Evolutionary conservation across 768 basidiomycete genomes (phyloP).

Genomic region (Hypholoma sublateritium): DNA sequence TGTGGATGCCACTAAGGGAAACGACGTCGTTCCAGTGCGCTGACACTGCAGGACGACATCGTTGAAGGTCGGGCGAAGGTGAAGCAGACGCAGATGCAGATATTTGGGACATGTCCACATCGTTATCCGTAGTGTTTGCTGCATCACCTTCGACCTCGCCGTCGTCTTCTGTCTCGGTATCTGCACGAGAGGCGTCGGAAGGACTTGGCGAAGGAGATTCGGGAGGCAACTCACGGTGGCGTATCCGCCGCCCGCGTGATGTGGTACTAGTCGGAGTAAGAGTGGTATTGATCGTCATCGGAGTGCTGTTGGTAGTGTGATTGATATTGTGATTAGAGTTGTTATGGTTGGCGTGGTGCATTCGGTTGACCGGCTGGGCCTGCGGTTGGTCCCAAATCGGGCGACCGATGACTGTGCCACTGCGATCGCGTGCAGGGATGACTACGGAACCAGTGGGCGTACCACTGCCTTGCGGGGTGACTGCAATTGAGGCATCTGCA

Average conservation of each 20-base stretch:
- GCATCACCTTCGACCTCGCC: not conserved
- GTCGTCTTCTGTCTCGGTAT: slow-evolving; percentile 81
- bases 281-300: slow-evolving; percentile 5
- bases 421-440: slow-evolving; percentile 64
- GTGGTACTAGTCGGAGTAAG: slow-evolving; percentile 13
- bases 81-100: slow-evolving; percentile 30
- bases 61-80: slow-evolving; percentile 61
- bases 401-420: slow-evolving; percentile 73
- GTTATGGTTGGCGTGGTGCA: not conserved
- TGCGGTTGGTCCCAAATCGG: slow-evolving; percentile 53
- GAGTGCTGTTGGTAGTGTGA: slow-evolving; percentile 5
- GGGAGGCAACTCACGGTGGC: slow-evolving; percentile 27
- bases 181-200: slow-evolving; percentile 52
- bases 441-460: slow-evolving; percentile 64
- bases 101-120: slow-evolving; percentile 34
- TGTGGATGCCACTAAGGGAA: slow-evolving; percentile 70
- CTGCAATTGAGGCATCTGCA: slow-evolving; percentile 57
- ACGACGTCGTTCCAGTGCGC: slow-evolving; percentile 82
- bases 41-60: slow-evolving; percentile 94
- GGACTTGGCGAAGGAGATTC: slow-evolving; percentile 44
- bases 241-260: slow-evolving; percentile 18
- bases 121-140: slow-evolving; percentile 28
- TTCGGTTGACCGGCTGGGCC: not conserved
- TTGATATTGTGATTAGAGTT: not conserved
- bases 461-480: slow-evolving; percentile 57